Evolutionary conservation across 1,284 basidiomycete species (phyloP), one percentile per base, ranked within the genome.

Genomic region (Sporisorium reilianum): DNA sequence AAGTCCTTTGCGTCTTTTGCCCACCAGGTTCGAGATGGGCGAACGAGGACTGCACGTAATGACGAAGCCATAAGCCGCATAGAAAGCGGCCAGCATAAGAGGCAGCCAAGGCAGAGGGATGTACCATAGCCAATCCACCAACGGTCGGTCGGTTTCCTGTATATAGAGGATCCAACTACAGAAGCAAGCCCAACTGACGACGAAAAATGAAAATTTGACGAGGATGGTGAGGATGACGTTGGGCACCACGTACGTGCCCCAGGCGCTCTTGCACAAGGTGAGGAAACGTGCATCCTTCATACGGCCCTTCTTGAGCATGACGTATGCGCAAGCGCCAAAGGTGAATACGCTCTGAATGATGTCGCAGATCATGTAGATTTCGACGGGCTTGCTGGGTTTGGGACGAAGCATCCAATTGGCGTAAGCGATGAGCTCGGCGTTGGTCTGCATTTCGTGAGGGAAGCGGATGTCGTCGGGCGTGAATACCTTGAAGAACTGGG

Each of bases 1-100:
- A 2, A 55, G n/a, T 1, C 53, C 30, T 32, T 51, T 30, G 9
- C 48, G 23, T 8, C 8, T 18, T n/a, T 28, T 49, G 26, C 34
- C 48, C 20, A 12, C 7, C 22, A 59, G 18, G 23, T 38, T 56
- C 8, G 48, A 56, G 41, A 70, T 54, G 10, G 61, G 67, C 11
- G 67, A 64, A 5, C 61, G 55, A 5, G 67, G 67, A 32, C 56
- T 60, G 38, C 67, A 70, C 11, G 67, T 60, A 5, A 70, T n/a
- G 7, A 70, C 28, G 28, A 70, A 70, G 0, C 67, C 49, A 26
- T 70, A 70, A 16, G 34, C 30, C 26, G 45, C 8, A 20, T 55
- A 66, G 32, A 59, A 66, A 0, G 45, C 56, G 5, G 28, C 28
- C 14, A 60, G 18, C 5, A 16, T 40, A 4, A 66, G 32, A 10